phyloP scores from a whole-genome alignment of 352 stramenopile species.

The Phytophthora cactorum region DNA sequence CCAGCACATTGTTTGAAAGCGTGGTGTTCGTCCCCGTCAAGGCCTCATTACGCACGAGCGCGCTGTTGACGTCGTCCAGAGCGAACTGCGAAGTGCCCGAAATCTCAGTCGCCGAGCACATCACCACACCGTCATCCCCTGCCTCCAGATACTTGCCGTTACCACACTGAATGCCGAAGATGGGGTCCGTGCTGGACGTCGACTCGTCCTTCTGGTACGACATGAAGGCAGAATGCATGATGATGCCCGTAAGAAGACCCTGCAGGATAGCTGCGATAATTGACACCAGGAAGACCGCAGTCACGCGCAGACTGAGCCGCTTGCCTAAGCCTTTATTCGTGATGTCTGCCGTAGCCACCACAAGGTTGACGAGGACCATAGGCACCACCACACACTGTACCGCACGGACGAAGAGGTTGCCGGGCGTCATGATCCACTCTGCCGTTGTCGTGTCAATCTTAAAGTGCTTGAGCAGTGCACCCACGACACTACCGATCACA shows the following conservation, averaged over 20 bases:
- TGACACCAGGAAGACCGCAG: constrained; percentile 50
- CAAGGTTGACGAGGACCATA: constrained; percentile 83
- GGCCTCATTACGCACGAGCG: constrained; percentile 53
- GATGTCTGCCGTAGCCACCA: constrained; percentile 71
- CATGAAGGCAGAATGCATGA: constrained; percentile 54
- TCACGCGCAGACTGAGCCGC: constrained; percentile 52
- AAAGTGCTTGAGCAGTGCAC: constrained; percentile 61
- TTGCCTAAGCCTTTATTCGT: constrained; percentile 55
- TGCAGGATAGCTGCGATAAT: constrained; percentile 56
- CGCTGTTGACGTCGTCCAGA: constrained; percentile 63
- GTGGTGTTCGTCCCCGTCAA: constrained; percentile 47
- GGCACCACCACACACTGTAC: constrained; percentile 83
- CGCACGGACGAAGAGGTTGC: constrained; percentile 75
- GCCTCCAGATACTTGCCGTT: constrained; percentile 75
- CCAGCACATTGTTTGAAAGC: constrained; percentile 70
- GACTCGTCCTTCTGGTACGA: constrained; percentile 31
- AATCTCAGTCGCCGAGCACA: constrained; percentile 52
- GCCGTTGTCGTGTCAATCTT: constrained; percentile 48
- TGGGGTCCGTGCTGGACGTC: constrained; percentile 39
- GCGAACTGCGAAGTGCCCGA: constrained; percentile 55
- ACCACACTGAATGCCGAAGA: constrained; percentile 80
- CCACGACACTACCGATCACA: constrained; percentile 47
- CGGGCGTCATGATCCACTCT: constrained; percentile 74
- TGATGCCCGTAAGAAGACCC: constrained; percentile 62
- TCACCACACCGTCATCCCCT: constrained; percentile 52